Conservation (phyloP, 2,329 filamentous ascomycete genomes). For the Stagonosporopsis cucurbitacearum region DNA sequence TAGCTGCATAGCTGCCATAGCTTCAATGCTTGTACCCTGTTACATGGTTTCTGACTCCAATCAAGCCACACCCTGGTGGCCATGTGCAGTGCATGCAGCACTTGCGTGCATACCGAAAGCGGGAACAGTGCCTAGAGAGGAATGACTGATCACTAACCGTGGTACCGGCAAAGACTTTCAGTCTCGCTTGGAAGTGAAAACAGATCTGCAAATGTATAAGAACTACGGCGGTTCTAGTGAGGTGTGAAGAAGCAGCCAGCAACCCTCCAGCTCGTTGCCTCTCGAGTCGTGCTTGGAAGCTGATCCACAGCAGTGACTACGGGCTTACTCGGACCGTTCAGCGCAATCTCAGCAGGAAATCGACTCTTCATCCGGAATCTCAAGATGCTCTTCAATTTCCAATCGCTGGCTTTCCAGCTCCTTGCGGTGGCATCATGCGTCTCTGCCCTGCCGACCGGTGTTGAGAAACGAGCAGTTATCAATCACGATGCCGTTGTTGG, state of each 20-base stretch:
- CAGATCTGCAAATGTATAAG: constrained; percentile 2
- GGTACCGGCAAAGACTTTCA: not conserved
- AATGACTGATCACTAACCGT: not conserved
- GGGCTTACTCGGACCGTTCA: not conserved
- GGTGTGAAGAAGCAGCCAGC: not conserved
- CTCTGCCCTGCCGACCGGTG: constrained; percentile 31
- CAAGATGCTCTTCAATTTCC: constrained; percentile 36
- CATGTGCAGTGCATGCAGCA: constrained; percentile 7
- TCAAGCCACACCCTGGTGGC: not conserved
- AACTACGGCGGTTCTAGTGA: not conserved
- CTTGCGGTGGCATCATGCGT: constrained; percentile 28
- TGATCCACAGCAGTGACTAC: constrained; percentile 1
- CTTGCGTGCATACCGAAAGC: constrained; percentile 9
- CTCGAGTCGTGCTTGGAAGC: not conserved
- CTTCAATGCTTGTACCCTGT: not conserved
- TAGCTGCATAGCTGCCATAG: not conserved
- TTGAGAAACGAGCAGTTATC: constrained; percentile 53
- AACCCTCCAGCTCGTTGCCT: not conserved
- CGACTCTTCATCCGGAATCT: not conserved
- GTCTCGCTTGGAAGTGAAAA: not conserved
- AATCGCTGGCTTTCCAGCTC: constrained; percentile 32
- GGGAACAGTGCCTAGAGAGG: constrained; percentile 6
- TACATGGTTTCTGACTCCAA: not conserved
- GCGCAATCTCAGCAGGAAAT: not conserved
- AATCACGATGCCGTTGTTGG: constrained; percentile 58